Conservation (phyloP, 1,139 yeast genomes). For the Sugiyamaella novakii region DNA sequence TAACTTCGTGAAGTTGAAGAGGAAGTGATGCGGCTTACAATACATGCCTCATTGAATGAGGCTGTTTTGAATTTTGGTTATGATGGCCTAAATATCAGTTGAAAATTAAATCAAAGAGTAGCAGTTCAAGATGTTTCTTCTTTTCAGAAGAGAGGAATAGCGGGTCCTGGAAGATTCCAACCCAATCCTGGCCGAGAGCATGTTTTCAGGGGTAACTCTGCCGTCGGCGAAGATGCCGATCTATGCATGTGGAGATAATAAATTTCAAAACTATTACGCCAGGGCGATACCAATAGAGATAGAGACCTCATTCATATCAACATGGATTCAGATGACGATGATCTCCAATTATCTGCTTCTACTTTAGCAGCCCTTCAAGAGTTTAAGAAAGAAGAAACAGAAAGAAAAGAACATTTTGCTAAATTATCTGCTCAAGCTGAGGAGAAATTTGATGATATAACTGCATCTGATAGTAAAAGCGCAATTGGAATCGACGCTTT, state of each 20-base stretch:
- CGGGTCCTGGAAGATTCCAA: too few species aligned
- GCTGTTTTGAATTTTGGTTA: too few species aligned
- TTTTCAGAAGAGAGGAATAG: too few species aligned
- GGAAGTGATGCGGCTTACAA: too few species aligned
- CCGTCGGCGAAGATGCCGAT: not conserved
- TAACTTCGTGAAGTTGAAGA: not conserved
- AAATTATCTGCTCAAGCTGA: slow-evolving; percentile 62
- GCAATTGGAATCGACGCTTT: slow-evolving; percentile 61
- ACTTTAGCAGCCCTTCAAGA: slow-evolving; percentile 78
- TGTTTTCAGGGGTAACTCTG: slow-evolving; percentile 1
- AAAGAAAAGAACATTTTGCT: slow-evolving; percentile 61
- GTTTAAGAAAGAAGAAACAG: slow-evolving; percentile 67
- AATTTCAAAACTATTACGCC: too few species aligned
- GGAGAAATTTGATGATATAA: slow-evolving; percentile 45
- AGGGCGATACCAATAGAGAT: too few species aligned
- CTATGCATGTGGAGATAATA: not conserved
- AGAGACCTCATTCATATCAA: too few species aligned
- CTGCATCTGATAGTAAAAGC: slow-evolving; percentile 17
- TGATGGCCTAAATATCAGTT: too few species aligned
- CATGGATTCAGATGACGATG: slow-evolving; percentile 15
- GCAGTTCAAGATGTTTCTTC: too few species aligned
- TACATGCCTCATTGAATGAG: too few species aligned
- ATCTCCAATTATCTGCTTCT: slow-evolving; percentile 57
- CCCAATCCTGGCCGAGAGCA: too few species aligned
- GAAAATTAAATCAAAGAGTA: too few species aligned